Evolutionary conservation across 805 yeast genomes (phyloP).

Genomic region (Spathaspora sp.): DNA sequence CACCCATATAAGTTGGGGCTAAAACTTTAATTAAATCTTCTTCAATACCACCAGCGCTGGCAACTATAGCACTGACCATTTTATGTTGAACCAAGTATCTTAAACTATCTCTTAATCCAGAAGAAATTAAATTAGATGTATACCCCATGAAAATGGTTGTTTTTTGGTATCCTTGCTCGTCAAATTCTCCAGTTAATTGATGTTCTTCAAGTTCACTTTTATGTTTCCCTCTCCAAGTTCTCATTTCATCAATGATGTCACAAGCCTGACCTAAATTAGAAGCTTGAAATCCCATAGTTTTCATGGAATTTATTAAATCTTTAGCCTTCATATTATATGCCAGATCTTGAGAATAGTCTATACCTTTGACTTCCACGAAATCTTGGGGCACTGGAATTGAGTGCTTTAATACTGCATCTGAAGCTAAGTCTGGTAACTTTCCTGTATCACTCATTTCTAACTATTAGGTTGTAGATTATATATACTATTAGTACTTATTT

Average conservation of each 20-base stretch:
- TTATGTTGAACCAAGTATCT: constrained; percentile 89
- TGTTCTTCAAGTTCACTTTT: constrained; percentile 66
- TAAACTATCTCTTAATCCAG: constrained; percentile 90
- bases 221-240: constrained; percentile 87
- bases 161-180: constrained; percentile 72
- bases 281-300: constrained; percentile 96
- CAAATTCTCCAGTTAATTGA: constrained; percentile 60
- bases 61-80: constrained; percentile 90
- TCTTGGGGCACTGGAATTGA: constrained; percentile 84
- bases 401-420: constrained; percentile 87
- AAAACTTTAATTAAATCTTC: constrained; percentile 95
- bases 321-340: constrained; percentile 77
- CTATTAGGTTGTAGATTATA: background rate
- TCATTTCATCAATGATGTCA: constrained; percentile 89
- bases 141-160: constrained; percentile 93
- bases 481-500: background rate
- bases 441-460: constrained; percentile 9
- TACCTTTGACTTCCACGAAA: constrained; percentile 77
- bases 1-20: constrained; percentile 96
- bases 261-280: constrained; percentile 82
- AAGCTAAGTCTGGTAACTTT: constrained; percentile 62
- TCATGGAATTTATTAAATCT: constrained; percentile 80
- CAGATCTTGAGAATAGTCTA: constrained; percentile 79
- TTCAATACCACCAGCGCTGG: constrained; percentile 98
- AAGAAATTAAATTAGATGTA: constrained; percentile 92